Base-by-base conservation (phyloP, 2,329 filamentous ascomycete genomes). In the Trichoderma koningiopsis region DNA sequence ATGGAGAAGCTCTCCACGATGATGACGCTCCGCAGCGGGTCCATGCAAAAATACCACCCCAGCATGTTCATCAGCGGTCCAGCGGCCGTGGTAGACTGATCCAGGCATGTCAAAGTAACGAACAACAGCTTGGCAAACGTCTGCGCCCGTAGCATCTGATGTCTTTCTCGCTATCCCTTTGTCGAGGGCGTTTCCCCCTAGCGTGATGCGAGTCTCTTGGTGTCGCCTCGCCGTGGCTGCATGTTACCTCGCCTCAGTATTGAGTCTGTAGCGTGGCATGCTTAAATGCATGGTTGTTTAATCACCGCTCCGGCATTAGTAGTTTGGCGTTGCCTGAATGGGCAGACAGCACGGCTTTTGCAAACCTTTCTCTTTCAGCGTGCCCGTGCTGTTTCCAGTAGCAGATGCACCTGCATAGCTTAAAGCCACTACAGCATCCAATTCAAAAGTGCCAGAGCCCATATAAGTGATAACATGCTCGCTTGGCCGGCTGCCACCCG, bases 11-110 rank as follows among this genome's bases (percentile, higher is more conserved):
- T 58, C 59, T 52, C 68, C 58, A 69, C 59, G 67, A 69, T 69
- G 63, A 57, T 66, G 63, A 66, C 63, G 63, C 63, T 66, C 53
- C 55, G 55, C 64, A 67, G 64, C 64, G 64, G 64, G 64, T 37
- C 64, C 14, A 52, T 53, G 55, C 64, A 59, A 67, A 67, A 58
- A 67, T 58, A 52, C 64, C 64, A 67, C 64, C 37, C 53, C 31
- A 59, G 37, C 29, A 67, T 57, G 64, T 43, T 59, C 64, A 58
- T 67, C 64, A 35, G 64, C 63, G 35, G 37, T n/a, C 57, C 22
- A 19, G 47, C 22, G 53, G 53, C 63, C 43, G 22, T 63, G 31
- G 49, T 14, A 29, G 61, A 49, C 33, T 33, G 52, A 53, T 47
- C 22, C 24, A n/a, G 47, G 47, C 47, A 57, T 11, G 27, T 57